Evolutionary conservation across 805 yeast genomes (phyloP).

Genomic region (Tetrapisispora pingtungensis): DNA sequence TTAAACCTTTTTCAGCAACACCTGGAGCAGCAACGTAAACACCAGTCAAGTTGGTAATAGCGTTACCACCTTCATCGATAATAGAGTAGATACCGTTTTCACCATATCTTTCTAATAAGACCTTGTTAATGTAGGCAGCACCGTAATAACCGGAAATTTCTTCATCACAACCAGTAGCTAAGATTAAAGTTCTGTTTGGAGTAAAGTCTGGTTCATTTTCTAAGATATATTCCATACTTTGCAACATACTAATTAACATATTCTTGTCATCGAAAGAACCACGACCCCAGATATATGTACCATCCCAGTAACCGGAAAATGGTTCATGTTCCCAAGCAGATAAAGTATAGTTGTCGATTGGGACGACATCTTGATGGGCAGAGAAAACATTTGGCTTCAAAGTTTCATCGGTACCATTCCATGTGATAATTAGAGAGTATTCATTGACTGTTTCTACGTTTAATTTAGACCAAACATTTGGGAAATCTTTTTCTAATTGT

Average conservation of each 20-base stretch:
- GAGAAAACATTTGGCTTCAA: slow-evolving; percentile 60
- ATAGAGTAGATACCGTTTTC: slow-evolving; percentile 47
- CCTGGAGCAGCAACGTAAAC: slow-evolving; percentile 43
- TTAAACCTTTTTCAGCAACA: slow-evolving; percentile 53
- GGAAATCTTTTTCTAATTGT: slow-evolving; percentile 49
- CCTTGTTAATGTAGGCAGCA: slow-evolving; percentile 40
- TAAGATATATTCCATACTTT: slow-evolving; percentile 50
- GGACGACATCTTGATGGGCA: slow-evolving; percentile 87
- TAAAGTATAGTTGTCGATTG: slow-evolving; percentile 50
- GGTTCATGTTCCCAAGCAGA: slow-evolving; percentile 62
- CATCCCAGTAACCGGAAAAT: slow-evolving; percentile 57
- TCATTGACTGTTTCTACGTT: slow-evolving; percentile 48
- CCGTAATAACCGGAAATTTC: slow-evolving; percentile 61
- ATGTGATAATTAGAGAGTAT: slow-evolving; percentile 54
- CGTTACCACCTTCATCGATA: slow-evolving; percentile 59
- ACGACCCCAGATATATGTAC: slow-evolving; percentile 57
- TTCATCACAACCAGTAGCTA: slow-evolving; percentile 73
- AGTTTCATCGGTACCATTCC: slow-evolving; percentile 43
- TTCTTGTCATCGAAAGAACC: slow-evolving; percentile 74
- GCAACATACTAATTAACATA: slow-evolving; percentile 53
- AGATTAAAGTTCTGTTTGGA: slow-evolving; percentile 52
- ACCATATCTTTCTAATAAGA: slow-evolving; percentile 48
- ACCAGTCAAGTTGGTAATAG: slow-evolving; percentile 32
- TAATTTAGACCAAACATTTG: slow-evolving; percentile 39
- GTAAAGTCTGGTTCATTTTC: slow-evolving; percentile 38